Conservation (phyloP, 768 basidiomycete species). For the Tulasnella sp. region DNA sequence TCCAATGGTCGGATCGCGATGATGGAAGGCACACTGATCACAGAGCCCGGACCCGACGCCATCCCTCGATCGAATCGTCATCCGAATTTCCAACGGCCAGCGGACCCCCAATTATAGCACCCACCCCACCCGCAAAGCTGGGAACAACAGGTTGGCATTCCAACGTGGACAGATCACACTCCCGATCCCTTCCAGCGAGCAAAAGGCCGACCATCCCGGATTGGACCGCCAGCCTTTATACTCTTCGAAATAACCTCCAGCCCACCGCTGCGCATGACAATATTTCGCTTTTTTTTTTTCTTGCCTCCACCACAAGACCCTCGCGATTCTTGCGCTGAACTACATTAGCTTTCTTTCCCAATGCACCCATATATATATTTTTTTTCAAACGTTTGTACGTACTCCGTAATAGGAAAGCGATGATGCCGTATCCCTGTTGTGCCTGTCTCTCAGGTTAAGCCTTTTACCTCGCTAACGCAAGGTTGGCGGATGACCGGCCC, state of each 20-base stretch:
- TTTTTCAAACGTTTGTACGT: slow-evolving; percentile 9
- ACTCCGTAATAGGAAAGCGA: not conserved
- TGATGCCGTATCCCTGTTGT: slow-evolving; percentile 5
- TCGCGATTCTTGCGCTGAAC: not conserved
- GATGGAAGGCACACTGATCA: not conserved
- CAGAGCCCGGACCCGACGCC: not conserved
- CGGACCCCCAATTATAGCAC: not conserved
- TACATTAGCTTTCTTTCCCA: not conserved
- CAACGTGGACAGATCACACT: not conserved
- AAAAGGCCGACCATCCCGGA: not conserved
- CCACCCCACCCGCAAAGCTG: not conserved
- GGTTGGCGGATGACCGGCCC: not conserved
- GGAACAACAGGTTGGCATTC: not conserved
- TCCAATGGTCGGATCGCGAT: not conserved
- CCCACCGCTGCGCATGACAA: not conserved
- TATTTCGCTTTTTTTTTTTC: not conserved
- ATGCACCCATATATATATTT: not conserved
- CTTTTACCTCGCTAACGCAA: not conserved
- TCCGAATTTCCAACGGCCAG: not conserved
- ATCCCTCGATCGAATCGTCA: not conserved
- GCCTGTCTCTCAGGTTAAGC: slow-evolving; percentile 14
- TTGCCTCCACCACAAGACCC: not conserved
- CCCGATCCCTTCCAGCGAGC: not conserved
- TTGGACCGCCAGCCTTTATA: not conserved
- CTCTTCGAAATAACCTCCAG: not conserved